Evolutionary conservation across 2,329 filamentous ascomycete genomes (phyloP).

Genomic region (Colletotrichum horii): DNA sequence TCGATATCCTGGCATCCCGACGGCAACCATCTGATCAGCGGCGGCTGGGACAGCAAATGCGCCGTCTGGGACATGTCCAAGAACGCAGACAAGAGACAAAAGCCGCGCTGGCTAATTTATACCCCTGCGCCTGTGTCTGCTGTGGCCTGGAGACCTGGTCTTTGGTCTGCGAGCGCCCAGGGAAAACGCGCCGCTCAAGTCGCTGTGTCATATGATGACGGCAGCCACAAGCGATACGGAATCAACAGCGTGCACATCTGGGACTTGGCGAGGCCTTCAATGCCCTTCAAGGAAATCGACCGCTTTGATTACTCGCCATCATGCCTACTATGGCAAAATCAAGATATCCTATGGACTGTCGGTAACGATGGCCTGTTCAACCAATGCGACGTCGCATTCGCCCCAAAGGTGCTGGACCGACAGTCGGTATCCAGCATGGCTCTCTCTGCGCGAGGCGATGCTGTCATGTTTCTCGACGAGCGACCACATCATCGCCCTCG

Average conservation of each 20-base stretch:
- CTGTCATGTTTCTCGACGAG: conserved; percentile 67
- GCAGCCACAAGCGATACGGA: conserved; percentile 57
- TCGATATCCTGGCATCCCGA: conserved; percentile 72
- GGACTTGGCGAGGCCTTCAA: conserved; percentile 70
- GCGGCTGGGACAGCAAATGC: conserved; percentile 65
- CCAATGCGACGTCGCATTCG: conserved; percentile 70
- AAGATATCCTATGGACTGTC: conserved; percentile 70
- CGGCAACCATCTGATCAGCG: conserved; percentile 69
- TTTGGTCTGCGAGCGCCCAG: conserved; percentile 69
- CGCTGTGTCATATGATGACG: conserved; percentile 66
- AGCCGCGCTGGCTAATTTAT: conserved; percentile 65
- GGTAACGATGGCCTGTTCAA: conserved; percentile 66
- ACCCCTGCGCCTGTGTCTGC: conserved; percentile 65
- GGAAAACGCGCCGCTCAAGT: conserved; percentile 66
- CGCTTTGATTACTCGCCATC: conserved; percentile 63
- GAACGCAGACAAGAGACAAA: conserved; percentile 67
- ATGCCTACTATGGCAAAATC: conserved; percentile 66
- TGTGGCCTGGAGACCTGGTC: conserved; percentile 67
- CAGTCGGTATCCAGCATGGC: conserved; percentile 65
- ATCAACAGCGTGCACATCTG: conserved; percentile 68
- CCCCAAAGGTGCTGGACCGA: conserved; percentile 66
- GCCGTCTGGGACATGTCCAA: conserved; percentile 70
- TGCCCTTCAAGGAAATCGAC: conserved; percentile 71
- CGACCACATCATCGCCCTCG: conserved; percentile 52
- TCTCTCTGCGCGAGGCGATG: conserved; percentile 65